Evolutionary conservation across 768 basidiomycete species (phyloP).

Genomic region (Hirschioporus abietinus): DNA sequence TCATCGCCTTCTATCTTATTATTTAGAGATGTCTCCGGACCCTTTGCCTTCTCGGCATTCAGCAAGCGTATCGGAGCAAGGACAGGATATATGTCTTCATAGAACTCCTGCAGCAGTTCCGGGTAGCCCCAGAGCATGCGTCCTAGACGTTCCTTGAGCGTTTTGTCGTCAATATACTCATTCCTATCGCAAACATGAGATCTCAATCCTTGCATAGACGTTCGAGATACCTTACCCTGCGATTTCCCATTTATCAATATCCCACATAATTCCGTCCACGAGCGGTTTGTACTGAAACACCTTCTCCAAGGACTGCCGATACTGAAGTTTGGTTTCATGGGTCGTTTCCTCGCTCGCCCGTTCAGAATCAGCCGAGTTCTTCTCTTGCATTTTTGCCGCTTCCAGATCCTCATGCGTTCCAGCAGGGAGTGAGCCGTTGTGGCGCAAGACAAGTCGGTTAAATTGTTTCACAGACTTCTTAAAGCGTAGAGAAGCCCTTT

Average conservation of each 20-base stretch:
- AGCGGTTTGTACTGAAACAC: background rate
- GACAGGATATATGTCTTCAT: background rate
- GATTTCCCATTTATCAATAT: background rate
- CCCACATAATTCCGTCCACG: background rate
- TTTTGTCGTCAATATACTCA: background rate
- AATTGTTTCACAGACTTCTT: background rate
- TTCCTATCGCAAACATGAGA: background rate
- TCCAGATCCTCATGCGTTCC: background rate
- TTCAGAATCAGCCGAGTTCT: background rate
- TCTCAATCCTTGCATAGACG: background rate
- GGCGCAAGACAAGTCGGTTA: background rate
- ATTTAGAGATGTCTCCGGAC: background rate
- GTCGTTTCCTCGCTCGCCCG: background rate
- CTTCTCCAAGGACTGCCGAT: background rate
- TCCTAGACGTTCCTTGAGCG: background rate
- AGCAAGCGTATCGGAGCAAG: background rate
- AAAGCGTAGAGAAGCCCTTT: background rate
- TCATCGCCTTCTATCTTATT: background rate
- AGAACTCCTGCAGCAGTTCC: background rate
- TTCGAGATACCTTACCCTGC: background rate
- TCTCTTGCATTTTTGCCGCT: background rate
- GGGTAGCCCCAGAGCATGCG: background rate
- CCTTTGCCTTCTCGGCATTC: background rate
- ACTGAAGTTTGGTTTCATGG: background rate
- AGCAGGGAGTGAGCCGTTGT: background rate